Evolutionary conservation across 192 early-diverging fungal genomes (phyloP).

Genomic region (Coemansia sp.): DNA sequence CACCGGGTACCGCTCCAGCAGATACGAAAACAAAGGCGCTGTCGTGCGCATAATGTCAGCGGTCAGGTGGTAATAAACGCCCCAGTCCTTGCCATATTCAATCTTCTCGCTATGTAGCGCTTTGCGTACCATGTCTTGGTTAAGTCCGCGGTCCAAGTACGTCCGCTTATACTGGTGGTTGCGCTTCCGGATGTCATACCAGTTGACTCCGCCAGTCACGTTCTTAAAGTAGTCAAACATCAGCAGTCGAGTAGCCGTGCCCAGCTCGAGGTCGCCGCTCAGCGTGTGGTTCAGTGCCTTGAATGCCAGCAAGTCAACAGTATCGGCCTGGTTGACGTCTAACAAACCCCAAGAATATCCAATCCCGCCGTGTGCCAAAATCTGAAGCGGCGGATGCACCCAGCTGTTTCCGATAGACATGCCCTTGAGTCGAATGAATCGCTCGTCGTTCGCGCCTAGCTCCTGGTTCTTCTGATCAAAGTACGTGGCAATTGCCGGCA

Average conservation of each 20-base stretch:
- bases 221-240: constrained; percentile 72
- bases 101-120: constrained; percentile 64
- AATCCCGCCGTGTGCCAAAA: constrained; percentile 44
- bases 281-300: constrained; percentile 44
- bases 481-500: constrained; percentile 67
- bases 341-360: constrained; percentile 51
- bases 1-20: constrained; percentile 63
- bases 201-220: constrained; percentile 71
- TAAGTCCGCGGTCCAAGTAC: constrained; percentile 65
- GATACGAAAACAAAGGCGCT: constrained; percentile 56
- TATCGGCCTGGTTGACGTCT: constrained; percentile 41
- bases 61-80: constrained; percentile 56
- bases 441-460: constrained; percentile 17
- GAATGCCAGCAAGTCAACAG: constrained; percentile 51
- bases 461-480: constrained; percentile 64
- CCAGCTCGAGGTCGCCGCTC: constrained; percentile 56
- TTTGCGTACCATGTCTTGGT: constrained; percentile 55
- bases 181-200: constrained; percentile 76
- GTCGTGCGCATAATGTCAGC: constrained; percentile 71
- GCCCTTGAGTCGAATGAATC: constrained; percentile 57
- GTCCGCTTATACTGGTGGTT: constrained; percentile 64
- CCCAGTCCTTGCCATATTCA: constrained; percentile 56
- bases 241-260: constrained; percentile 50
- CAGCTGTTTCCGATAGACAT: constrained; percentile 60
- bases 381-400: constrained; percentile 52